phyloP scores from a whole-genome alignment of 2,329 filamentous ascomycete species.

The Fusarium sp. region DNA sequence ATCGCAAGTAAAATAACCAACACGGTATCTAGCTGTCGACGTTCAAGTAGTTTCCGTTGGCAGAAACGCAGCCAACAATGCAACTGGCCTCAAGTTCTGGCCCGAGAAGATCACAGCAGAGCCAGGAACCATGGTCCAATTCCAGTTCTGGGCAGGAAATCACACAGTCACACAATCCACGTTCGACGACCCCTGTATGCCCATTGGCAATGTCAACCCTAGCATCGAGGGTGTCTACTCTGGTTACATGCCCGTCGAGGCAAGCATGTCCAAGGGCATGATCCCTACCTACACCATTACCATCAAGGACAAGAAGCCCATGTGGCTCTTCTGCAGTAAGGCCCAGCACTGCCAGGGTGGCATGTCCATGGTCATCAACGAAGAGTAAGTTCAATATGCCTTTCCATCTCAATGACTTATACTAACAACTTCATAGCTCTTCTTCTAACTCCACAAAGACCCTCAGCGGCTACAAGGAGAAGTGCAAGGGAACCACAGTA shows the following conservation, averaged over 20 bases:
- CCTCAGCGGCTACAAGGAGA: constrained; percentile 60
- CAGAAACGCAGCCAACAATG: constrained; percentile 60
- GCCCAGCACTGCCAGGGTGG: constrained; percentile 78
- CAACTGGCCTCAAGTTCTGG: constrained; percentile 66
- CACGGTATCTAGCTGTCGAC: constrained; percentile 47
- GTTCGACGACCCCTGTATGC: constrained; percentile 77
- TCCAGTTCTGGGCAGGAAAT: constrained; percentile 75
- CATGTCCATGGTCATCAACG: constrained; percentile 83
- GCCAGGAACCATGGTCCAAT: constrained; percentile 73
- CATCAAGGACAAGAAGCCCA: constrained; percentile 74
- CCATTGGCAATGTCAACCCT: constrained; percentile 64
- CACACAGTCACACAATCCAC: constrained; percentile 84
- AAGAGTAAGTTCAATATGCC: constrained; percentile 63
- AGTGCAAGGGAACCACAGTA: constrained; percentile 50
- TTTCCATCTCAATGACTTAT: not conserved
- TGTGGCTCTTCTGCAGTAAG: constrained; percentile 85
- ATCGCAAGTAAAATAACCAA: constrained; percentile 1
- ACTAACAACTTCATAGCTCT: constrained; percentile 50
- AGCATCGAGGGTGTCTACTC: constrained; percentile 72
- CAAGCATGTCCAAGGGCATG: constrained; percentile 59
- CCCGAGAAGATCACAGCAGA: constrained; percentile 73
- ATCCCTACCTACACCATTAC: constrained; percentile 77
- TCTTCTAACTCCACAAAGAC: constrained; percentile 64
- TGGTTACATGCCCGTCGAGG: constrained; percentile 73
- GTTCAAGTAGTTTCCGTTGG: constrained; percentile 76